A percentile compares a stretch with the other conserved stretches of the same genome.
phyloP scores from a whole-genome alignment of 1,284 basidiomycete species.

The Cutaneotrichosporon mucoides region DNA sequence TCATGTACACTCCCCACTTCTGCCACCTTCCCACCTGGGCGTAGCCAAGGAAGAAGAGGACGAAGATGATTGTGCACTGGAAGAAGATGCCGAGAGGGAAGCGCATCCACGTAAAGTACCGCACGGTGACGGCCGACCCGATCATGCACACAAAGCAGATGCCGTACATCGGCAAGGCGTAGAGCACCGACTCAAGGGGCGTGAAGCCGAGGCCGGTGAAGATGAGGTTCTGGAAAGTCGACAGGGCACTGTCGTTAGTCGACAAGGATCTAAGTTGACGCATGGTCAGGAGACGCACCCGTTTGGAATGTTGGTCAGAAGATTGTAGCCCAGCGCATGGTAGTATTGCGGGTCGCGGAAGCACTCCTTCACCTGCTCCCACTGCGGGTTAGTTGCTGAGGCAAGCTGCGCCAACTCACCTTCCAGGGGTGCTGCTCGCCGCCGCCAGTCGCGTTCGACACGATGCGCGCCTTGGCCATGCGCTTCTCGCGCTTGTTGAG shows the following conservation, averaged over 20 bases:
- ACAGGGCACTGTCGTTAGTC: constrained; percentile 30
- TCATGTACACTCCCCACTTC: constrained; percentile 22
- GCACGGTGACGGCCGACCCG: constrained; percentile 12
- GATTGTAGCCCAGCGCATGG: constrained; percentile 22
- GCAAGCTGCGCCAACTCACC: too few relatives aligned
- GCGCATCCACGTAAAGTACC: constrained; percentile 17
- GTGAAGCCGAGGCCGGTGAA: constrained; percentile 24
- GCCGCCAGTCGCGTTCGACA: constrained; percentile 17
- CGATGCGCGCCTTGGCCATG: constrained; percentile 31
- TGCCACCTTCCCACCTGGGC: constrained; percentile 19
- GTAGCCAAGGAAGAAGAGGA: constrained; percentile 26
- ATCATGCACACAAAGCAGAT: constrained; percentile 20
- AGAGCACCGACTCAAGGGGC: constrained; percentile 23
- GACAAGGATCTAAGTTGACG: too few relatives aligned
- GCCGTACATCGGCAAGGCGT: constrained; percentile 20
- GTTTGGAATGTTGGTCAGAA: constrained; percentile 17
- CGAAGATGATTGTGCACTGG: constrained; percentile 14
- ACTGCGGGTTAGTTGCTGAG: too few relatives aligned
- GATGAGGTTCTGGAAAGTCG: constrained; percentile 26
- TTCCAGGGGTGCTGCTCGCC: constrained; percentile 19
- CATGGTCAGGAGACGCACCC: too few relatives aligned
- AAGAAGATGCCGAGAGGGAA: constrained; percentile 25
- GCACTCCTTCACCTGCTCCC: constrained; percentile 22
- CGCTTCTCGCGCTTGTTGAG: constrained; percentile 27
- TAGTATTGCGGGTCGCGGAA: constrained; percentile 27